Evolutionary conservation across 176 grass and related monocot genomes (phyloP), one percentile per base, ranked within the genome.

Genomic region (Aegilops speltoides): DNA sequence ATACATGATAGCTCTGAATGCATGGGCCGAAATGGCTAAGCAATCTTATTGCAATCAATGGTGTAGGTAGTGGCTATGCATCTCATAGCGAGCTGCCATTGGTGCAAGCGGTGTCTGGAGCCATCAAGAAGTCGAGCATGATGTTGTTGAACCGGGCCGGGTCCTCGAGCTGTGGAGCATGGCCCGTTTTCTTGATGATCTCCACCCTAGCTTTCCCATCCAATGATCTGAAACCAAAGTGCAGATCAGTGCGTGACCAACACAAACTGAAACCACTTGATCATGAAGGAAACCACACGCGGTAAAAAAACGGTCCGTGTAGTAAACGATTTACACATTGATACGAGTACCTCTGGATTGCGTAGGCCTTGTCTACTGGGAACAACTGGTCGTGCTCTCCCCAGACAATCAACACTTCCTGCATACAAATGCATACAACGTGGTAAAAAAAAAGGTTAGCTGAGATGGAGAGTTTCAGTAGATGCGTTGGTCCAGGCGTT

Each of bases 331-430:
- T 22, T 22, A 22, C 19, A 22, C 54, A 59, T 22, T 59, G 22
- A 22, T 22, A 3, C 19, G 54, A 52, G 15, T 59, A 94, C 95
- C 92, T 94, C 45, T 93, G 87, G 10, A 95, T 79, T 36, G 79
- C 69, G 22, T 43, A 88, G 23, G 92, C 95, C 79, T 94, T 97
- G 14, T 87, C 92, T 8, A 94, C 9, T 5, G 86, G 92, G 79
- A 97, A 93, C 54, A 97, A 37, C 50, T 91, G 92, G 34, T 97
- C 95, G 5, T 94, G 67, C 74, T 92, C 92, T 91, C 95, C 92
- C 95, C 95, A 97, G 2, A 97, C 25, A 36, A 94, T 86, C 14
- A 94, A 10, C 83, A 97, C 92, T 64, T 97, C 86, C 95, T 95
- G 48, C 59, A 79, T n/a, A 57, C 36, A 41, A 10, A 40, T 9